Conservation (phyloP, 2,329 filamentous ascomycete genomes). For the Fusarium stilboides region DNA sequence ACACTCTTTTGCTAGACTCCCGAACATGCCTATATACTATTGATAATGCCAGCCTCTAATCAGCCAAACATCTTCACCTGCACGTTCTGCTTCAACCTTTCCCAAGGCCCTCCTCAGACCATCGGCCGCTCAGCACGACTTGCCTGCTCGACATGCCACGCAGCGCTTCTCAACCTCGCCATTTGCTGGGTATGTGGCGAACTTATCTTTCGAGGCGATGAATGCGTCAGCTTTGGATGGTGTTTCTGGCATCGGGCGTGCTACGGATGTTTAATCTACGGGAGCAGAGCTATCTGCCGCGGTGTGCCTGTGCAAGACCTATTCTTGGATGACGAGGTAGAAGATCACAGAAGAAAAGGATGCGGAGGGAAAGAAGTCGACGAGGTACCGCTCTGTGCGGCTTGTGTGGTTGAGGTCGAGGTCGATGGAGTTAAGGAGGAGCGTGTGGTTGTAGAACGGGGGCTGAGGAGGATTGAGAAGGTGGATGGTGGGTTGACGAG, state of each 20-base stretch:
- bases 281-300: conserved; percentile 57
- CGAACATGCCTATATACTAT: conserved; percentile 12
- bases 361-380: conserved; percentile 58
- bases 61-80: conserved; percentile 63
- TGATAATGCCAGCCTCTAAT: conserved; percentile 27
- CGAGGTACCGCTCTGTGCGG: conserved; percentile 65
- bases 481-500: conserved; percentile 64
- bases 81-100: conserved; percentile 68
- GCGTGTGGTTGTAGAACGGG: conserved; percentile 58
- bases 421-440: conserved; percentile 52
- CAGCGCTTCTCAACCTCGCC: conserved; percentile 65
- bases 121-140: conserved; percentile 65
- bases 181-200: conserved; percentile 73
- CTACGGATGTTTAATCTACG: conserved; percentile 70
- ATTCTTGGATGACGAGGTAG: conserved; percentile 43
- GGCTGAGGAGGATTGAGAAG: conserved; percentile 60
- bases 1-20: conserved; percentile 22
- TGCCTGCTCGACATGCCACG: conserved; percentile 64
- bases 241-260: conserved; percentile 72
- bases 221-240: conserved; percentile 72
- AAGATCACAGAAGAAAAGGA: background rate
- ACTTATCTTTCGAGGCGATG: conserved; percentile 66
- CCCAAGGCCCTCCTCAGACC: conserved; percentile 55
- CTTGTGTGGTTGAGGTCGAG: conserved; percentile 62
- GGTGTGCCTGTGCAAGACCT: conserved; percentile 56